Percentiles rank a stretch among this genome's conserved stretches.
phyloP scores from a whole-genome alignment of 345 rosid genomes.

The Psidium friedrichsthalianum region DNA sequence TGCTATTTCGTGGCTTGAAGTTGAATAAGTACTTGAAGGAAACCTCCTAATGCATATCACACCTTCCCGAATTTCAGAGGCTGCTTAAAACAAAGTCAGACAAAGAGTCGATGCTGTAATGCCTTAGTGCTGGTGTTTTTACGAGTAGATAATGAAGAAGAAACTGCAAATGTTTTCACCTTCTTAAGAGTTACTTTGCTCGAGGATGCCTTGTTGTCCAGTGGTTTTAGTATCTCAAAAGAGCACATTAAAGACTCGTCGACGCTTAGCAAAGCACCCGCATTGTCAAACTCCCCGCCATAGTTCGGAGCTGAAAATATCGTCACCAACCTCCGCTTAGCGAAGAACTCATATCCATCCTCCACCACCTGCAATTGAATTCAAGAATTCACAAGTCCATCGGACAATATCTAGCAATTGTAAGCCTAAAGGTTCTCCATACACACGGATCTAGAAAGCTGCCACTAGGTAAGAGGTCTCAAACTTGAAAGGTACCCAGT shows the following conservation, averaged over 20 bases:
- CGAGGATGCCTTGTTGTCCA: conserved; percentile 21
- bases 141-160: neutral
- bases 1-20: neutral
- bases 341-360: conserved; percentile 97
- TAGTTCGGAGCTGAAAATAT: conserved; percentile 99
- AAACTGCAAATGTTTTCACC: conserved; percentile 23
- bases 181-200: conserved; percentile 43
- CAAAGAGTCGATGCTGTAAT: neutral
- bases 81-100: conserved; percentile 14
- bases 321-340: conserved; percentile 72
- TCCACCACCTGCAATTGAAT: conserved; percentile 76
- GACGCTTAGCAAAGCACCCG: conserved; percentile 79
- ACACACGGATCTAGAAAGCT: neutral
- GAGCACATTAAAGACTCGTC: conserved; percentile 74
- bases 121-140: neutral
- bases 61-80: conserved; percentile 27
- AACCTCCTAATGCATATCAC: conserved; percentile 5
- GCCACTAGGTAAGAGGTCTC: neutral
- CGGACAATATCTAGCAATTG: neutral
- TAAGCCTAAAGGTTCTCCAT: neutral
- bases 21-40: neutral
- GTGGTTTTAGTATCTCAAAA: conserved; percentile 86
- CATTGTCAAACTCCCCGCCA: conserved; percentile 98
- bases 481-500: neutral
- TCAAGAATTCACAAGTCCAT: neutral